phyloP scores from a whole-genome alignment of 768 basidiomycete genomes.

The Rhizopogon vulgaris region DNA sequence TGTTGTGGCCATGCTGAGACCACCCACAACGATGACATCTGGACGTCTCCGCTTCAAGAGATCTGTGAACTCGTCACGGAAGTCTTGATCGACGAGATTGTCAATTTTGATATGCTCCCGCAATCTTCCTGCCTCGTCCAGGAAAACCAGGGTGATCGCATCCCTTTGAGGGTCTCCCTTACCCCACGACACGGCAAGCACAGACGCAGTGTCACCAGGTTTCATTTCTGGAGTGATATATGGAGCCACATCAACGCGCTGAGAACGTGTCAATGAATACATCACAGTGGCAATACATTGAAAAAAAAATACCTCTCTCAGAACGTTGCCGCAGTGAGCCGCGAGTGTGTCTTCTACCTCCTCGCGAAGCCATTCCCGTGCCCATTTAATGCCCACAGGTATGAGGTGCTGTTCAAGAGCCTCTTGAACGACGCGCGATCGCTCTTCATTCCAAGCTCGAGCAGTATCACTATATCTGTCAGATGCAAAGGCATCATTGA shows the following conservation, averaged over 20 bases:
- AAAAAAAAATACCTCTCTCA: conserved; percentile 57
- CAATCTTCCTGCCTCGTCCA: conserved; percentile 85
- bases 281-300: not conserved
- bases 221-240: conserved; percentile 57
- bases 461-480: conserved; percentile 82
- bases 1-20: conserved; percentile 77
- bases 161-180: conserved; percentile 93
- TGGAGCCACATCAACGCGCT: conserved; percentile 85
- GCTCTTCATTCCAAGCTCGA: conserved; percentile 86
- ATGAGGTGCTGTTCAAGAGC: conserved; percentile 77
- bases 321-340: conserved; percentile 52
- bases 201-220: conserved; percentile 65
- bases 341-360: conserved; percentile 86
- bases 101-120: conserved; percentile 89
- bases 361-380: conserved; percentile 80
- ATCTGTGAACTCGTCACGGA: conserved; percentile 70
- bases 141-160: conserved; percentile 74
- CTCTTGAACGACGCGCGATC: conserved; percentile 71
- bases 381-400: conserved; percentile 82
- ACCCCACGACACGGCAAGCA: conserved; percentile 91
- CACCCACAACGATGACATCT: conserved; percentile 84
- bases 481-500: conserved; percentile 80
- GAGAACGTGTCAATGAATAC: conserved; percentile 11
- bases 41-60: conserved; percentile 80
- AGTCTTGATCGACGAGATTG: conserved; percentile 69